Evolutionary conservation across 2,329 filamentous ascomycete species (phyloP), one percentile per base, ranked within the genome.

Genomic region (Xylaria hypoxylon): DNA sequence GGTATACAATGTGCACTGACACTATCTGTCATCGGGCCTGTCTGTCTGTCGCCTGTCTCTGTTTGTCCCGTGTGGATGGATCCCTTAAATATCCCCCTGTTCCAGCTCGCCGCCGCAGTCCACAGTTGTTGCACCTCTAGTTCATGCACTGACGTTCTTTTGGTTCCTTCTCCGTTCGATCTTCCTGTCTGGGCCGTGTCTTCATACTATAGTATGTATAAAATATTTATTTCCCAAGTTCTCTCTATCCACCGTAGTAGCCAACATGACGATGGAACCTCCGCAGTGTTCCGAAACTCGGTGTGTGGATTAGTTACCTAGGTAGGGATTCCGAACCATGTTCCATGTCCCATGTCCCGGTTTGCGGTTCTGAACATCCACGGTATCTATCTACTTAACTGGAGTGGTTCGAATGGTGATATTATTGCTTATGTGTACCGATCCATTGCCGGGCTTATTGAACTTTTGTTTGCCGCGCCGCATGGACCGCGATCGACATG

Each of bases 61-160:
- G 35, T 51, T 53, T 53, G 63, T 66, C 66, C 66, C 63, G 63
- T 59, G 63, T 57, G 63, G 45, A 68, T 64, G 66, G 66, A 65
- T 62, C 62, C 65, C 47, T 52, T 52, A 52, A 33, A 31, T 11
- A 48, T 48, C 31, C 66, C 62, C 67, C 56, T 63, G 67, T 68
- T 67, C 65, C 59, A 67, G 67, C 63, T 60, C 60, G 40, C 52
- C 60, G 40, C 52, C 64, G 63, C 63, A 60, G 48, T 48, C 59
- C 45, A 64, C 56, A 50, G 35, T 26, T 51, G 59, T 65, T 65
- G 56, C 50, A 62, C 59, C 45, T 64, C 57, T 56, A 64, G 67
- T 68, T 68, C 64, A 68, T 68, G 67, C 67, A 61, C 47, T 53
- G 57, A 61, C 67, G 67, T 67, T 68, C 63, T 48, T 66, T 55